These are phyloP conservation scores for Colletotrichum orchidophilum DNA, from an alignment of 2,329 filamentous ascomycete species.

Conservation along the genomic window DNA sequence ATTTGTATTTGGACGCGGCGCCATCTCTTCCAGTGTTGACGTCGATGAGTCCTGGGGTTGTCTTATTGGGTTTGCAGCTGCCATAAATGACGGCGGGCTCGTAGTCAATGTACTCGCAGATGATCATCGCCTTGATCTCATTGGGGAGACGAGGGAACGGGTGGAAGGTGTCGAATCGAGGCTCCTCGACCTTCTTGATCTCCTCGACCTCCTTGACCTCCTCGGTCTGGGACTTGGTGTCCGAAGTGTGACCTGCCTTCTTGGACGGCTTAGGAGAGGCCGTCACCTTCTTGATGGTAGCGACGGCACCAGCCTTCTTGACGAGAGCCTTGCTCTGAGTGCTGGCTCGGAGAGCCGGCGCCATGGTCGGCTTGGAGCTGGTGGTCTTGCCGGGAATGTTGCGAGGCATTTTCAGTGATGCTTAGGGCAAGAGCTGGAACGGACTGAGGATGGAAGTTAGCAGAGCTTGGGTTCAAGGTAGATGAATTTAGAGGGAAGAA, in stretches of 20 bases:
- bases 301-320: not conserved
- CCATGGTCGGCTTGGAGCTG: not conserved
- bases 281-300: not conserved
- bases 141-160: not conserved
- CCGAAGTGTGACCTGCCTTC: not conserved
- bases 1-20: not conserved
- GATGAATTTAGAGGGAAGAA: not conserved
- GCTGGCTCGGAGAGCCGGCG: not conserved
- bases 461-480: not conserved
- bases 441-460: not conserved
- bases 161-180: not conserved
- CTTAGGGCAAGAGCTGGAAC: not conserved
- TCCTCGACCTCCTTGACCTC: not conserved
- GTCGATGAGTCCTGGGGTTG: not conserved
- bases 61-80: not conserved
- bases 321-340: not conserved
- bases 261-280: too few species aligned
- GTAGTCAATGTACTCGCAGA: not conserved
- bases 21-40: not conserved
- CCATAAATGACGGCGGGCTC: not conserved
- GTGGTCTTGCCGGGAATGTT: too few species aligned
- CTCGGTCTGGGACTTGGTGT: not conserved
- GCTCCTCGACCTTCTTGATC: not conserved
- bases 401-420: not conserved
- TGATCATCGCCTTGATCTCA: not conserved